Base-by-base conservation (phyloP, 805 yeast species). In the Lachancea nothofagi region DNA sequence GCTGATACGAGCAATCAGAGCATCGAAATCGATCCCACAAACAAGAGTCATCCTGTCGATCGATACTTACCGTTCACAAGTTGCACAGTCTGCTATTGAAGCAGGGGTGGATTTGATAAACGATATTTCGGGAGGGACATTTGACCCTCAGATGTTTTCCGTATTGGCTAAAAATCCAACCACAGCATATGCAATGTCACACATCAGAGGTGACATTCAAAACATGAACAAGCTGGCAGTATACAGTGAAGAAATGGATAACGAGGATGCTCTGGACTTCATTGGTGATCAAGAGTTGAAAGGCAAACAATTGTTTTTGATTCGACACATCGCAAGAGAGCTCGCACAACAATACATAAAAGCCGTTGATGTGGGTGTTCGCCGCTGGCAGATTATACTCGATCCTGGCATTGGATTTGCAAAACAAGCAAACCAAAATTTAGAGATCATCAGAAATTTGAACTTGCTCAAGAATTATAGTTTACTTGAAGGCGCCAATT, bases 371-470 rank as follows among this genome's bases (percentile, higher is more conserved):
- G 64, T 59, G 0, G 96, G 96, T 4, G 77, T 90, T 1, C 69
- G 71, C 43, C 78, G 90, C 60, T 93, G 96, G 96, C 97, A 93
- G 62, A 66, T 93, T 3, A 77, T 93, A 13, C 54, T 88, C 3
- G 99, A 93, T 57, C 98, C 99, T 0, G 98, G 98, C 2, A 64
- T 93, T 29, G 98, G 99, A 2, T 93, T 93, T 62, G 97, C 97
- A n/a, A 93, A 93, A 59, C 72, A 71, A 38, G 51, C 72, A n/a
- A 48, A 57, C 6, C 95, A 89, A 54, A 90, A 89, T 58, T 48
- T 89, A 23, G 70, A 71, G 17, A 51, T 87, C 1, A 70, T 93
- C 21, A 72, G 77, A 44, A 69, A 75, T 14, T 48, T 70, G 44
- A 74, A 62, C 35, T 50, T 45, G 22, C 59, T 67, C 52, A 80